These are phyloP conservation scores for Scutellaria galericulata DNA, from an alignment of 257 asterid genomes.

Conservation along the genomic window DNA sequence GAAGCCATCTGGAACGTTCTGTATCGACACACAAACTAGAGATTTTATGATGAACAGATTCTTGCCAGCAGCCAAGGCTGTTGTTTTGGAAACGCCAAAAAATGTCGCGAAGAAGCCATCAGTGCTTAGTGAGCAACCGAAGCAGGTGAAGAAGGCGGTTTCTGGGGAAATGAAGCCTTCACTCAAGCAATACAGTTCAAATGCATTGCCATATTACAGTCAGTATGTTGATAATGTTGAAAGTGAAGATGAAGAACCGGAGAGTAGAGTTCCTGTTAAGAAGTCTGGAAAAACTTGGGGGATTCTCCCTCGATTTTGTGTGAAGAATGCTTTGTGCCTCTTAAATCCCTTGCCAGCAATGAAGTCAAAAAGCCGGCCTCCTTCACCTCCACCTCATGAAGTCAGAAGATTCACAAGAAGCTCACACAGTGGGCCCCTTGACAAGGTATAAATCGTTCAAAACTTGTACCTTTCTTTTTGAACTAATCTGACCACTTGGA, in stretches of 20 bases:
- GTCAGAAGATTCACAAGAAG: constrained; percentile 65
- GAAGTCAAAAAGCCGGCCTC: constrained; percentile 57
- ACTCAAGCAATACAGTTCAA: constrained; percentile 46
- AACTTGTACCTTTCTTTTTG: neutral
- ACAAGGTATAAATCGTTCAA: constrained; percentile 55
- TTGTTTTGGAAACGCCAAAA: constrained; percentile 68
- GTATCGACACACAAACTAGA: constrained; percentile 62
- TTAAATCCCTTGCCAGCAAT: constrained; percentile 70
- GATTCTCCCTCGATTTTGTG: constrained; percentile 76
- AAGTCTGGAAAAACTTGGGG: constrained; percentile 76
- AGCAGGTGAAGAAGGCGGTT: constrained; percentile 52
- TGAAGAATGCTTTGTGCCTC: constrained; percentile 73
- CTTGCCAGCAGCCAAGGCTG: constrained; percentile 94
- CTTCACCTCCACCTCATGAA: constrained; percentile 54
- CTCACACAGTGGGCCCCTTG: constrained; percentile 90
- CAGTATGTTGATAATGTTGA: constrained; percentile 51
- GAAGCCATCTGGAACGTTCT: constrained; percentile 63
- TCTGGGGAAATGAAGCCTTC: constrained; percentile 63
- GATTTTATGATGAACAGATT: constrained; percentile 91
- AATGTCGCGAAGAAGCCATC: constrained; percentile 55
- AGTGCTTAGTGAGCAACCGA: constrained; percentile 48
- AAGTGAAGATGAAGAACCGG: constrained; percentile 60
- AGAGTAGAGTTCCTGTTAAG: constrained; percentile 48
- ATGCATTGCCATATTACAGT: constrained; percentile 41
- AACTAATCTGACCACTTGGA: neutral